Evolutionary conservation across 257 asterid genomes (phyloP).

Genomic region (Ajuga chamaepitys): DNA sequence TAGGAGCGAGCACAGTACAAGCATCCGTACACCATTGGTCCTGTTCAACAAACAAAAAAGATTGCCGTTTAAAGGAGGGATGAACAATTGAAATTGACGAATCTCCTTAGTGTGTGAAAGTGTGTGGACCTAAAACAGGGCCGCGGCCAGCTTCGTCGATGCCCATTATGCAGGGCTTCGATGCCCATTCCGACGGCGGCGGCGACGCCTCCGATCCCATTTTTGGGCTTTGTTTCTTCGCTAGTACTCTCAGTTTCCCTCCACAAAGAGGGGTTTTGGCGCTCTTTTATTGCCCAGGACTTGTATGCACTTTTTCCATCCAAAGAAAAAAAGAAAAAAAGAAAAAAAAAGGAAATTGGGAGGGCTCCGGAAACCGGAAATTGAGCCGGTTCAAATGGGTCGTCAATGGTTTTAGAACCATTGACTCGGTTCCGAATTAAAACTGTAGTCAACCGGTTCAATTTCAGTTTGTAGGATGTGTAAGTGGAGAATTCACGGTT

Average conservation of each 20-base stretch:
- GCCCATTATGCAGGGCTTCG: conserved; percentile 92
- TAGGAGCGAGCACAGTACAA: conserved; percentile 75
- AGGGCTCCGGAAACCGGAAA: too few species aligned
- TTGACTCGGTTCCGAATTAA: too few species aligned
- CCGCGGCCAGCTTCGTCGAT: conserved; percentile 99
- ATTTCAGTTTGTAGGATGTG: too few species aligned
- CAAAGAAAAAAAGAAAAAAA: too few species aligned
- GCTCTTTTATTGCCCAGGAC: conserved; percentile 2
- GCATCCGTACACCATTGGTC: conserved; percentile 98
- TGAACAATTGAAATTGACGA: not conserved
- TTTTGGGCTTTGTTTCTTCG: conserved; percentile 4
- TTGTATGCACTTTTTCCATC: too few species aligned
- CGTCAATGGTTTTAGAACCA: too few species aligned
- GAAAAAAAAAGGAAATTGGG: too few species aligned
- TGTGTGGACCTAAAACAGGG: conserved; percentile 73
- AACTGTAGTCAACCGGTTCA: too few species aligned
- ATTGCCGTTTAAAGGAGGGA: not conserved
- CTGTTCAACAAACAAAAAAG: conserved; percentile 27
- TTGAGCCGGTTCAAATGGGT: too few species aligned
- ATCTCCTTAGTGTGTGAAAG: not conserved
- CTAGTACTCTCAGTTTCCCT: conserved; percentile 26
- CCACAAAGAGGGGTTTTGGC: conserved; percentile 25
- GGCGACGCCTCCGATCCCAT: conserved; percentile 49
- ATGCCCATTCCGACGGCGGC: conserved; percentile 58
- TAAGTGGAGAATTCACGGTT: too few species aligned